Base-by-base conservation (phyloP, 495 filamentous ascomycete species). In the Penicillium subrubescens region DNA sequence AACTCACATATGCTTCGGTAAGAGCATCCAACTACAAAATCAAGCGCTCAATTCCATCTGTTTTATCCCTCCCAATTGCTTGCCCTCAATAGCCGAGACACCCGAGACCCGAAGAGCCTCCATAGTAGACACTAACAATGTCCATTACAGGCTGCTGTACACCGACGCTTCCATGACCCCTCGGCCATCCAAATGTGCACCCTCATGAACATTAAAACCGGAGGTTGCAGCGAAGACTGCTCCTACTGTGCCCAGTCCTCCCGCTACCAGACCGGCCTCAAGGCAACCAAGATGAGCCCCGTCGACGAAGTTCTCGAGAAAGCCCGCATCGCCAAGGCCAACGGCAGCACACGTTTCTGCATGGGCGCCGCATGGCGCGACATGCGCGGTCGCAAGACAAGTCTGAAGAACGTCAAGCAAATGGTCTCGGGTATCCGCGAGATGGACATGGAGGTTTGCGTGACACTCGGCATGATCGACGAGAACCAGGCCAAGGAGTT, bases 171-270 rank as follows among this genome's bases (percentile, higher is more conserved):
- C 79, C 92, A 94, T 78, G 83, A 88, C 74, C 91, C 92, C 39
- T 78, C 86, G 35, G 84, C 88, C 7, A 89, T 96, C 72, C 92
- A 96, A 72, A 90, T 94, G 80, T 94, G 92, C 81, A 96, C 92
- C 2, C 81, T 96, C 58, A 93, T 94, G 89, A 94, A 93, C 83
- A 96, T 96, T 83, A 96, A 95, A 68, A 94, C 91, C n/a, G 92
- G 92, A 53, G 92, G 92, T 29, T 96, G 92, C 75, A 88, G 84
- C 71, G 92, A 94, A 73, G 92, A 96, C 79, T 96, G 92, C 73
- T 89, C 87, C 33, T 96, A 94, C 82, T 96, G 92, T 75, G 91
- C 92, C 8, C 92, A 96, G 74, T 93, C 91, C 10, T 91, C 89
- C 19, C 88, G 89, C 46, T 88, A 96, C 81, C 74, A 86, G 52